Evolutionary conservation across 2,329 filamentous ascomycete species (phyloP).

Genomic region (Fusarium nodosum): DNA sequence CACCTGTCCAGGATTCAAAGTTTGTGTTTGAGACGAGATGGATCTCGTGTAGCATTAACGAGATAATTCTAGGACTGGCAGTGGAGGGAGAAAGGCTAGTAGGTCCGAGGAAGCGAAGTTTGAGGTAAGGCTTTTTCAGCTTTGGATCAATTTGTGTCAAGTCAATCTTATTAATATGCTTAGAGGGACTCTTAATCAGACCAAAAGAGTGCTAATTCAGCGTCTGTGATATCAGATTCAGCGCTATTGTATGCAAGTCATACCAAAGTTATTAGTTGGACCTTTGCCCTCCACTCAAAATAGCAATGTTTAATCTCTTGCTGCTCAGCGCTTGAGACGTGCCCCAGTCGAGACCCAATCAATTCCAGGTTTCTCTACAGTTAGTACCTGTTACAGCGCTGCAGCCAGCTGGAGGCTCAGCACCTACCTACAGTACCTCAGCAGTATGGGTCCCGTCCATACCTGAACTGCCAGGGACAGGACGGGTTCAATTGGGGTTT

Average conservation of each 20-base stretch:
- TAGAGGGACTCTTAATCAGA: conserved; percentile 5
- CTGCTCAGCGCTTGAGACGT: conserved; percentile 46
- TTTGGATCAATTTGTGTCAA: conserved; percentile 18
- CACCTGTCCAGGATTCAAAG: conserved; percentile 21
- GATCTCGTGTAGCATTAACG: conserved; percentile 26
- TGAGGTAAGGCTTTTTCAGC: conserved; percentile 5
- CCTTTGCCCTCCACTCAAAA: conserved; percentile 45
- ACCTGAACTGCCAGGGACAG: conserved; percentile 21
- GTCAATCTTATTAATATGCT: conserved; percentile 13
- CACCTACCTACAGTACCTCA: not conserved
- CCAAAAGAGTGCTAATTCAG: conserved; percentile 18
- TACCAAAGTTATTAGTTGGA: conserved; percentile 28
- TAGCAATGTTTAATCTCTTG: conserved; percentile 45
- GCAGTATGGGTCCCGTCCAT: too few relatives aligned
- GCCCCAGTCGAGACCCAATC: conserved; percentile 44
- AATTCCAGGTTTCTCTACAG: conserved; percentile 33
- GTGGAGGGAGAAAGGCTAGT: not conserved
- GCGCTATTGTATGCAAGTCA: conserved; percentile 48
- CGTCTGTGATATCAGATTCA: conserved; percentile 36
- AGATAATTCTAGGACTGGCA: conserved; percentile 13
- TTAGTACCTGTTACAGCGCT: conserved; percentile 25
- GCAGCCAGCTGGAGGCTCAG: conserved; percentile 22
- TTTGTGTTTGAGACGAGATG: conserved; percentile 30
- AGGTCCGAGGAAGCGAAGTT: not conserved
- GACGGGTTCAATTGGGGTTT: conserved; percentile 30